Conservation (phyloP, 768 basidiomycete genomes). For the Boletus patriciae region DNA sequence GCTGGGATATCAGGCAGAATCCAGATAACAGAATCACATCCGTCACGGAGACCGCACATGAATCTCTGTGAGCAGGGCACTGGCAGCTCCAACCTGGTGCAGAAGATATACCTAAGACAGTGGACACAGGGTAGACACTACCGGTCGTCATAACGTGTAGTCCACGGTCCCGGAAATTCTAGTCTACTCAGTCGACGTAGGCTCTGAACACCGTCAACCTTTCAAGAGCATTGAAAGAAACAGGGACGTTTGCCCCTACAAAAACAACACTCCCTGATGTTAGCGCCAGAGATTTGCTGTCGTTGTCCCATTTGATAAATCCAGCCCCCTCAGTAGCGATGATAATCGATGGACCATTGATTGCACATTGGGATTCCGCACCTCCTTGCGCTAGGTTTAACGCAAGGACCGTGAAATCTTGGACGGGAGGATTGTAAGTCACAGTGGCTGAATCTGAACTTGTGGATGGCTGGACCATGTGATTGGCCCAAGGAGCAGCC, state of each 20-base stretch:
- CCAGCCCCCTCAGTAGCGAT: constrained; percentile 76
- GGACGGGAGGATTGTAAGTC: constrained; percentile 89
- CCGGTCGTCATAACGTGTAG: too few relatives aligned
- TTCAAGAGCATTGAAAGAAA: constrained; percentile 46
- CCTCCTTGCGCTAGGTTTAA: constrained; percentile 47
- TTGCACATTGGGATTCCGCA: constrained; percentile 53
- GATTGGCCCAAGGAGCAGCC: constrained; percentile 64
- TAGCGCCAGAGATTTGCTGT: constrained; percentile 40
- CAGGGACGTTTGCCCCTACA: constrained; percentile 65
- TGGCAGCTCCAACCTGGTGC: too few relatives aligned
- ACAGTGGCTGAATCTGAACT: constrained; percentile 46
- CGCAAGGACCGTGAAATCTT: constrained; percentile 87
- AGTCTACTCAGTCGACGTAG: constrained; percentile 23
- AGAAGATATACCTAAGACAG: too few relatives aligned
- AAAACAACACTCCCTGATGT: constrained; percentile 77
- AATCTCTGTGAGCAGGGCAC: too few relatives aligned
- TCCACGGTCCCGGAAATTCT: neutral
- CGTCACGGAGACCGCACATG: too few relatives aligned
- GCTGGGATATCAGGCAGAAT: too few relatives aligned
- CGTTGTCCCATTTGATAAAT: constrained; percentile 48
- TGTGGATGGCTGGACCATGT: constrained; percentile 61
- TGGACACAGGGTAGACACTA: too few relatives aligned
- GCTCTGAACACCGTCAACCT: constrained; percentile 30
- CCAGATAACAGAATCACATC: too few relatives aligned
- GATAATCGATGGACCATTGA: constrained; percentile 83